Base-by-base conservation (phyloP, 257 asterid species). In the Fraxinus cuspidata region DNA sequence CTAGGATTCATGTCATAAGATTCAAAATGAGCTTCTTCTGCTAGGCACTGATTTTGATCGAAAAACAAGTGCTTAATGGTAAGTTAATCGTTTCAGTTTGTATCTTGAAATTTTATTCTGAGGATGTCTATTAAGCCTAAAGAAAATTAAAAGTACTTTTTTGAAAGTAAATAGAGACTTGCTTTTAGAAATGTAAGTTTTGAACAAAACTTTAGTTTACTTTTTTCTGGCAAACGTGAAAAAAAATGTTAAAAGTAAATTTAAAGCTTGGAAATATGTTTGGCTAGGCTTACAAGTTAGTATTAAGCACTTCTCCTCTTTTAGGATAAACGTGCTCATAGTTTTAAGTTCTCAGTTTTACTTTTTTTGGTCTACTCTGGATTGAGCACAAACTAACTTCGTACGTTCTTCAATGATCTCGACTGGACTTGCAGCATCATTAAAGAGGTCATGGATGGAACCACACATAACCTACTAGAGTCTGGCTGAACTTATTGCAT, bases 401-500 rank as follows among this genome's bases (percentile, higher is more conserved):
- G 70, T 29, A 69, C 21, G 8, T 73, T 81, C 29, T 44, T 63
- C 28, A 34, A 67, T 42, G 34, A 10, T 74, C 35, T 63, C 32
- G 18, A 10, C n/a, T 70, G 51, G 11, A 73, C 40, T 76, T 84
- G 80, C 94, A 96, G 97, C 78, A 82, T 92, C 71, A 96, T 85
- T 40, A 89, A 80, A 86, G 96, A 90, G 32, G 86, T 95, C 3
- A 78, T 90, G 65, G 97, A 91, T 81, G 97, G 97, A 56, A 34
- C 85, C n/a, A 88, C 98, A 6, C 89, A 84, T 21, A 88, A 95
- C 66, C 98, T 95, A 81, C 84, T 95, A 1, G 99, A 95, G 77
- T 82, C 92, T 5, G 42, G 98, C 99, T 58, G 79, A 95, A 32
- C 81, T 44, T 42, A 90, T 95, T 16, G 94, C 97, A 35, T 79